Evolutionary conservation across 2,329 filamentous ascomycete species (phyloP), one percentile per base, ranked within the genome.

Genomic region (Arthrobotrys megalospora): DNA sequence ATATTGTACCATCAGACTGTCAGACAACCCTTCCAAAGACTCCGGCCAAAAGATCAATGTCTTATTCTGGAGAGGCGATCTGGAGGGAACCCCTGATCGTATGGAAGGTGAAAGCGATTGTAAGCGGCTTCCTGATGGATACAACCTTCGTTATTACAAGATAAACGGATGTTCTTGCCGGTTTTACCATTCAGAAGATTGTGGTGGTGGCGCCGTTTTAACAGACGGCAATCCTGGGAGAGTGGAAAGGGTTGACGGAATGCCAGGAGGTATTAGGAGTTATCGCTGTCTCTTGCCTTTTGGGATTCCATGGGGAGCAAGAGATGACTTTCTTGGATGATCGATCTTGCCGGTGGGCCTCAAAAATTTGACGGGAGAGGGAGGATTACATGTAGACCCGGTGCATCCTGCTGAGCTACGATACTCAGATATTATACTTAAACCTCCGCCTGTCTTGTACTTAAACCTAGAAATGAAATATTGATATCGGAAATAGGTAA

Each of bases 121-220:
- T 10, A 14, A 38, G 3, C 24, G 6, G 10, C 5, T 66, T 1
- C 38, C 21, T 1, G 62, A 66, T 3, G 19, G 43, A 6, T 19
- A 52, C 1, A 21, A 3, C 1, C 12, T 52, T 3, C 36, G 32
- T 14, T 52, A 50, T 52, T 53, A 41, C 43, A 52, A 52, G 43
- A 47, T 52, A 10, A 52, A 66, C 16, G 62, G 45, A 10, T 66
- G 62, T 28, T 41, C 34, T 12, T 66, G 62, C 24, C 28, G 48
- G 3, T 66, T 48, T 36, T 66, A 14, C 24, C 11, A 3, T 12
- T 12, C n/a, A n/a, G 16, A 41, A 1, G 11, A 52, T 53, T 66
- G 62, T 52, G 16, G 28, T 14, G 8, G n/a, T 1, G 43, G 28
- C 11, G 12, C 7, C 12, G 1, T 11, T 38, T 58, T 11, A 21